phyloP scores from a whole-genome alignment of 2,329 filamentous ascomycete species.

The Onygenales sp. region DNA sequence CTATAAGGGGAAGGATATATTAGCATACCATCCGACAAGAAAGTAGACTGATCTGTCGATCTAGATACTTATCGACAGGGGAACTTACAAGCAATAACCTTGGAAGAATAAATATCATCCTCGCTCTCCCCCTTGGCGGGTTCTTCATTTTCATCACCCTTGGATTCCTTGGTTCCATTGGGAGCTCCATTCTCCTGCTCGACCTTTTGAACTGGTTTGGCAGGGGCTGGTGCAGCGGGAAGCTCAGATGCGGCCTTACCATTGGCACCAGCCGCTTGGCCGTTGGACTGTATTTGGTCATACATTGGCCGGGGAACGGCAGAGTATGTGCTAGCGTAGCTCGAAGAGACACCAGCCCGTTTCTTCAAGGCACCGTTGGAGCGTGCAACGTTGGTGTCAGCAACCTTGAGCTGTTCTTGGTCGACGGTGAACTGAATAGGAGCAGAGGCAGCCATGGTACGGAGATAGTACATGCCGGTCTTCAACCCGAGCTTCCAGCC shows the following conservation, averaged over 20 bases:
- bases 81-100: conserved; percentile 72
- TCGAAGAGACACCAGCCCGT: conserved; percentile 50
- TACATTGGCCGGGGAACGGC: conserved; percentile 61
- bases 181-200: conserved; percentile 55
- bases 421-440: conserved; percentile 99
- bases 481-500: conserved; percentile 99
- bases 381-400: conserved; percentile 68
- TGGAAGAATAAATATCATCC: conserved; percentile 90
- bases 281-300: conserved; percentile 22
- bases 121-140: conserved; percentile 58
- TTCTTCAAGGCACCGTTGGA: conserved; percentile 55
- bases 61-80: no score
- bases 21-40: conserved; percentile 14
- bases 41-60: background rate
- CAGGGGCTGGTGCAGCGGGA: conserved; percentile 61
- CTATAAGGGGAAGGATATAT: conserved; percentile 33
- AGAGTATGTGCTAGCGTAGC: conserved; percentile 48
- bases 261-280: conserved; percentile 27
- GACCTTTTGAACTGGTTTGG: conserved; percentile 57
- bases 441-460: conserved; percentile 90
- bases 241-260: conserved; percentile 43
- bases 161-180: conserved; percentile 22
- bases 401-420: conserved; percentile 83
- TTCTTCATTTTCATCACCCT: conserved; percentile 17
- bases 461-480: conserved; percentile 99